Conservation (phyloP, 805 yeast genomes). For the Metschnikowia henanensis region DNA sequence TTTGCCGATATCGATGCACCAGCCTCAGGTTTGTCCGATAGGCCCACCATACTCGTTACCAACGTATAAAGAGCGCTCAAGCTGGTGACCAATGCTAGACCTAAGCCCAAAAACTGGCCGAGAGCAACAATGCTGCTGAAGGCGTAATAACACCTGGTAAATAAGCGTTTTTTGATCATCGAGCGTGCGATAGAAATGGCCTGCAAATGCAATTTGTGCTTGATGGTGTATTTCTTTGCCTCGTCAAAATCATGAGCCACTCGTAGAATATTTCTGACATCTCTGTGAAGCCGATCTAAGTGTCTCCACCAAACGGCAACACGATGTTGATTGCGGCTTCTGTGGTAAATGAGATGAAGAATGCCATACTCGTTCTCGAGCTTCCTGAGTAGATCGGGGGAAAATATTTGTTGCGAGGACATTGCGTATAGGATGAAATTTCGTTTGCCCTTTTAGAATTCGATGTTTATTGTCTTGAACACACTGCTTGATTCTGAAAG, state of each 20-base stretch:
- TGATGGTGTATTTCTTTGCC: constrained; percentile 11
- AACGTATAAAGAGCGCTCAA: constrained; percentile 44
- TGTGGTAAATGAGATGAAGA: constrained; percentile 62
- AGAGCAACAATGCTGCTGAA: constrained; percentile 68
- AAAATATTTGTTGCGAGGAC: constrained; percentile 1
- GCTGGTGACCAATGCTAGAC: constrained; percentile 64
- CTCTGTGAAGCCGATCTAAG: constrained; percentile 62
- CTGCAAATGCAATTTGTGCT: constrained; percentile 15
- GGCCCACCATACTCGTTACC: constrained; percentile 11
- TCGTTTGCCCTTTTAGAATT: too few relatives aligned
- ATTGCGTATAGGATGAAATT: too few relatives aligned
- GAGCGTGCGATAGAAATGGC: constrained; percentile 22
- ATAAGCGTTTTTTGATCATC: constrained; percentile 35
- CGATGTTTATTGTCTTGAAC: too few relatives aligned
- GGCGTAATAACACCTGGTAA: constrained; percentile 52
- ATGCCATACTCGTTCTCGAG: constrained; percentile 52
- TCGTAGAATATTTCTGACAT: constrained; percentile 41
- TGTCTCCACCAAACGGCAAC: constrained; percentile 76
- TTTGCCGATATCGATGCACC: neutral
- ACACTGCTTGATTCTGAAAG: too few relatives aligned
- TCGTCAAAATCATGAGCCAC: constrained; percentile 25
- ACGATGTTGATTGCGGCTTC: constrained; percentile 77
- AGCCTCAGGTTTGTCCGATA: neutral
- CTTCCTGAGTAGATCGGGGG: constrained; percentile 1
- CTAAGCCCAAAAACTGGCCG: constrained; percentile 77